Evolutionary conservation across 208 protist species (phyloP).

Genomic region (Crithidia expoeki): DNA sequence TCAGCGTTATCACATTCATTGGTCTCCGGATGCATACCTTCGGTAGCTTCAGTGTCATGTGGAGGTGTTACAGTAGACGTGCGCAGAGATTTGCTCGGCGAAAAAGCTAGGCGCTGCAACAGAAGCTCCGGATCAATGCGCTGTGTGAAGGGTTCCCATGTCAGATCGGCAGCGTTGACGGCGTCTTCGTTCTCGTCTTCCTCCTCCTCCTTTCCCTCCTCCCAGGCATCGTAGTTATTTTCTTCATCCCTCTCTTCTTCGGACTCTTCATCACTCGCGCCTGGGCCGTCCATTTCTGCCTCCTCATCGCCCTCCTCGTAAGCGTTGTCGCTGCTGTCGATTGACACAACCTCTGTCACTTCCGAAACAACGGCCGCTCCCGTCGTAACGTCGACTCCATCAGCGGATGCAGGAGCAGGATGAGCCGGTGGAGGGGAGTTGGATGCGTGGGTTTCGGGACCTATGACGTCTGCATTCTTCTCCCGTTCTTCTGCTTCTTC

Average conservation of each 20-base stretch:
- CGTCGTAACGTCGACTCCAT: too few species aligned
- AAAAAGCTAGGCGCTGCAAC: not conserved
- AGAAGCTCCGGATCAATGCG: constrained; percentile 15
- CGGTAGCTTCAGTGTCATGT: not conserved
- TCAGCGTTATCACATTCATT: not conserved
- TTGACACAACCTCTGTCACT: not conserved
- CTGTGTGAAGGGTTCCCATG: constrained; percentile 33
- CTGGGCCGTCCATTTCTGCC: not conserved
- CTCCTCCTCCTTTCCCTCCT: constrained; percentile 10
- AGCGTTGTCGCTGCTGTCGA: not conserved
- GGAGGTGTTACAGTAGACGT: constrained; percentile 4
- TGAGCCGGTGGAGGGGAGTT: too few species aligned
- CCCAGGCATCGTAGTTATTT: not conserved
- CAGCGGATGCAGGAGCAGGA: too few species aligned
- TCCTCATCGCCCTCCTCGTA: not conserved
- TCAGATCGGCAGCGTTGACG: not conserved
- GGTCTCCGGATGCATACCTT: not conserved
- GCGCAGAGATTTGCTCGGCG: not conserved
- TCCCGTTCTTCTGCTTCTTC: not conserved
- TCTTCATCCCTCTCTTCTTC: not conserved
- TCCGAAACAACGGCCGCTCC: too few species aligned
- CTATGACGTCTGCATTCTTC: too few species aligned
- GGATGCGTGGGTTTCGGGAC: too few species aligned
- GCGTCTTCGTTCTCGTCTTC: not conserved
- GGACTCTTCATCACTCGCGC: not conserved